phyloP scores from a whole-genome alignment of 2,329 filamentous ascomycete genomes.

The Ophiostoma ulmi region DNA sequence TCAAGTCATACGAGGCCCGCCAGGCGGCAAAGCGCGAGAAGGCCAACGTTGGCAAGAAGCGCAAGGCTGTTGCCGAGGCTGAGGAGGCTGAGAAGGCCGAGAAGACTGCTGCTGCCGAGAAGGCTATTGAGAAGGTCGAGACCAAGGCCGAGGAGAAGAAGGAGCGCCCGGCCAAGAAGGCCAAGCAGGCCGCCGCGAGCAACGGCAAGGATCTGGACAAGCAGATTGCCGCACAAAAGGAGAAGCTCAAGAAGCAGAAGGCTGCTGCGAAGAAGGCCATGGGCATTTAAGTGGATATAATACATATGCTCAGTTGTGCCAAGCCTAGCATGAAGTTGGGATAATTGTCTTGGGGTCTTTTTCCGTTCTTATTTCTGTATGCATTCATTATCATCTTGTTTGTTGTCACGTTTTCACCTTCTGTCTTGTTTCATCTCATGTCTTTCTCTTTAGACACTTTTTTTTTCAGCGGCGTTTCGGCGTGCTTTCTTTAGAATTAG shows the following conservation, averaged over 20 bases:
- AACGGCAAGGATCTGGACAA: conserved; percentile 51
- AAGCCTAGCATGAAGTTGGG: conserved; percentile 1
- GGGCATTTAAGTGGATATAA: conserved; percentile 19
- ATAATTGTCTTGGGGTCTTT: not conserved
- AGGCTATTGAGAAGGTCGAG: conserved; percentile 46
- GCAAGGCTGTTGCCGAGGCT: conserved; percentile 43
- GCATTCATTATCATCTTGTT: conserved; percentile 13
- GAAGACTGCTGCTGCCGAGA: conserved; percentile 40
- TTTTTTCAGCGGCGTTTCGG: conserved; percentile 13
- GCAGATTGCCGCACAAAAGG: conserved; percentile 57
- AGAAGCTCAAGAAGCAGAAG: conserved; percentile 56
- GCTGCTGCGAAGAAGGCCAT: conserved; percentile 43
- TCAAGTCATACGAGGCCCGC: conserved; percentile 40
- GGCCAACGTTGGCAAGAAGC: conserved; percentile 61
- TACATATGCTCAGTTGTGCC: not conserved
- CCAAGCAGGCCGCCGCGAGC: conserved; percentile 38
- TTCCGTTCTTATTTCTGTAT: not conserved
- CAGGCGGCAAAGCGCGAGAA: conserved; percentile 39
- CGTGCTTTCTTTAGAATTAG: conserved; percentile 19
- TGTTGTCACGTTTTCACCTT: not conserved
- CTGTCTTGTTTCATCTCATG: not conserved
- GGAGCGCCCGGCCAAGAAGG: conserved; percentile 43
- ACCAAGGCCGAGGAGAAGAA: conserved; percentile 40
- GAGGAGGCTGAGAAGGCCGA: conserved; percentile 39
- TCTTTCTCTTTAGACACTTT: conserved; percentile 12